Evolutionary conservation across 2,329 filamentous ascomycete genomes (phyloP).

Genomic region (Proliferodiscus dingleyae): DNA sequence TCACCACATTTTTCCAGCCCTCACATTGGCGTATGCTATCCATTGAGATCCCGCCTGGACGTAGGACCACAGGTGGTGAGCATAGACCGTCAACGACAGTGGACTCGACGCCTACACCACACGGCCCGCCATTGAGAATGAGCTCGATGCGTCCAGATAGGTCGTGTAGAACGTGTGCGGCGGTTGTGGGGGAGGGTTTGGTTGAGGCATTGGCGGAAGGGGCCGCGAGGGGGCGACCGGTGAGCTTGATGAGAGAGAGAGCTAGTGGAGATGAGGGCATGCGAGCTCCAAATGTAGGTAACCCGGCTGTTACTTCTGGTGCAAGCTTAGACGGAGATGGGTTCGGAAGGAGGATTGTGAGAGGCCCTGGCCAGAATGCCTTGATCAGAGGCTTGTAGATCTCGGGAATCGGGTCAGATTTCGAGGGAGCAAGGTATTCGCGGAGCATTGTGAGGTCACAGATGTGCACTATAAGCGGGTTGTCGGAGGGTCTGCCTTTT

Average conservation of each 20-base stretch:
- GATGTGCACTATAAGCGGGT: constrained; percentile 91
- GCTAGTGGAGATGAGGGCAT: constrained; percentile 87
- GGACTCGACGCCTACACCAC: constrained; percentile 87
- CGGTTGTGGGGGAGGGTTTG: constrained; percentile 84
- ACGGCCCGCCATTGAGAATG: constrained; percentile 84
- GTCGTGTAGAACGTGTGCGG: constrained; percentile 84
- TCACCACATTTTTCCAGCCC: constrained; percentile 75
- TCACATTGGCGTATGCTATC: constrained; percentile 68
- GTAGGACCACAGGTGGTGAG: constrained; percentile 71
- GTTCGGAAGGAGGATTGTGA: constrained; percentile 84
- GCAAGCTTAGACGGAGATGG: constrained; percentile 67
- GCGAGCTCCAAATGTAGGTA: constrained; percentile 80
- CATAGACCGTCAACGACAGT: constrained; percentile 92
- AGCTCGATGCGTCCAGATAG: constrained; percentile 75
- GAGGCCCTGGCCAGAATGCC: constrained; percentile 87
- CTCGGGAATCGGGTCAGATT: constrained; percentile 29
- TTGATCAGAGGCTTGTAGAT: constrained; percentile 70
- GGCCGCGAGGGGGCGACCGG: constrained; percentile 75
- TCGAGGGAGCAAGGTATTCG: constrained; percentile 16
- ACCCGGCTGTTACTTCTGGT: constrained; percentile 84
- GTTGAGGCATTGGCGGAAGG: constrained; percentile 95
- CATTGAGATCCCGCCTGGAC: constrained; percentile 82
- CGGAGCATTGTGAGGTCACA: constrained; percentile 55
- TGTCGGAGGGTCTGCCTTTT: constrained; percentile 88
- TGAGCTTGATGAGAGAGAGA: constrained; percentile 75